Evolutionary conservation across 352 stramenopile genomes (phyloP), one percentile per base, ranked within the genome.

Genomic region (Phytophthora chlamydospora): DNA sequence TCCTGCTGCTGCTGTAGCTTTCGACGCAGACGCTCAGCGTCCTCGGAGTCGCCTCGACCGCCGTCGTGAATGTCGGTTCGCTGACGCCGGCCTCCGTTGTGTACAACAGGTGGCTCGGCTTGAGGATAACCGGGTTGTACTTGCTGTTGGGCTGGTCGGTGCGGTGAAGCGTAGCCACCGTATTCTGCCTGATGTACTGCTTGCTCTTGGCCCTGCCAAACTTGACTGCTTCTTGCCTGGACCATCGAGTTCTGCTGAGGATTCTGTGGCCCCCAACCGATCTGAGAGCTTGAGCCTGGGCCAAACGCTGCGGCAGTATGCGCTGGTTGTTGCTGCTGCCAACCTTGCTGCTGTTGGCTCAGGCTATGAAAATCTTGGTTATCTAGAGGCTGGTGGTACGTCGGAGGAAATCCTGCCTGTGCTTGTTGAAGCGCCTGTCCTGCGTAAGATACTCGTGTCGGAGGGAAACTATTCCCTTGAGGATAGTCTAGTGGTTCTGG

Each of bases 1-100:
- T 82, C 77, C 13, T 79, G 73, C 2, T 75, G 62, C 14, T 76
- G 65, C 12, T 80, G 73, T 17, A 78, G 31, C 52, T 84, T 82
- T 3, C 70, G 68, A 41, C 40, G 58, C 34, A 61, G 19, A 12
- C 39, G 58, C 24, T 73, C 52, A 21, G 34, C 36, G 16, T 73
- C 65, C 19, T 58, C 48, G 0, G 35, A 44, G 29, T 71, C 43
- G 14, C 48, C 65, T 34, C 52, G 50, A 21, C 55, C 43, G 1
- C 62, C 57, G 24, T 75, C 51, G 27, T 58, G 57, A 27, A 75
- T 66, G 12, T 73, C 62, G 3, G 66, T 69, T 62, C 62, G 59
- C 12, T 62, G 40, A 6, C 62, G 66, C 2, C 62, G 62, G 10
- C 66, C 71, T 35, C 33, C 56, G 35, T 62, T 72, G 6, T 58